These are phyloP conservation scores for Phytomonas sp. DNA, from an alignment of 208 protist species.

Conservation along the genomic window DNA sequence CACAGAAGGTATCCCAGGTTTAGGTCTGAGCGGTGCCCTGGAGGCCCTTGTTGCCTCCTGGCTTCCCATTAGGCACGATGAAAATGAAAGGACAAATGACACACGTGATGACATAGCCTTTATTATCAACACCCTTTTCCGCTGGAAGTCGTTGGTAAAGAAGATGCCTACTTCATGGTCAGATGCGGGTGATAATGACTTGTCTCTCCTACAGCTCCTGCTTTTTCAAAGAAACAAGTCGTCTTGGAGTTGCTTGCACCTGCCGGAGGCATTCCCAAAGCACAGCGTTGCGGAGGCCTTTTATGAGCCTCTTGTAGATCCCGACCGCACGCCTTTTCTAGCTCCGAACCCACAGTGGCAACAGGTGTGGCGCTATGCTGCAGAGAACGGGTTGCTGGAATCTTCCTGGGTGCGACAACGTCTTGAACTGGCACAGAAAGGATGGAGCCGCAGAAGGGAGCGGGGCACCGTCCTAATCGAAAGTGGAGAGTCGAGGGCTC, in stretches of 20 bases:
- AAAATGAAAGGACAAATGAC: neutral
- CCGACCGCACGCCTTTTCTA: conserved; percentile 30
- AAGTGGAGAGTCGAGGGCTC: neutral
- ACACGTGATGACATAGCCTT: neutral
- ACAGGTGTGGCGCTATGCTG: conserved; percentile 48
- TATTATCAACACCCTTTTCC: conserved; percentile 22
- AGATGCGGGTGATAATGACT: conserved; percentile 30
- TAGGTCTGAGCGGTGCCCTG: conserved; percentile 70
- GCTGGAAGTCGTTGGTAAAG: conserved; percentile 29
- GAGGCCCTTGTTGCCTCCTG: conserved; percentile 49
- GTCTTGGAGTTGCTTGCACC: conserved; percentile 36
- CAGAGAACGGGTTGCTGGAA: conserved; percentile 39
- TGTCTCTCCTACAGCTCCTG: conserved; percentile 36
- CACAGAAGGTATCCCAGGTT: conserved; percentile 82
- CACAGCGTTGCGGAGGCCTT: conserved; percentile 37
- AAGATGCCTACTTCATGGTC: conserved; percentile 20
- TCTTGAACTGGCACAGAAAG: conserved; percentile 47
- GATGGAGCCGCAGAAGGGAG: conserved; percentile 12
- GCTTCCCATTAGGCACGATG: conserved; percentile 4
- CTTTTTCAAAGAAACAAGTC: conserved; percentile 16
- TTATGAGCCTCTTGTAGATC: conserved; percentile 47
- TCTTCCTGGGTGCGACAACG: conserved; percentile 38
- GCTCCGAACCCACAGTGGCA: conserved; percentile 43
- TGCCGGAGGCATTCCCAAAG: conserved; percentile 36
- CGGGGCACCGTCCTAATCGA: conserved; percentile 7